Percentiles rank a stretch among this genome's conserved stretches.
These are phyloP conservation scores for Hygrophila difformis DNA, from an alignment of 257 asterid genomes.

Conservation along the genomic window DNA sequence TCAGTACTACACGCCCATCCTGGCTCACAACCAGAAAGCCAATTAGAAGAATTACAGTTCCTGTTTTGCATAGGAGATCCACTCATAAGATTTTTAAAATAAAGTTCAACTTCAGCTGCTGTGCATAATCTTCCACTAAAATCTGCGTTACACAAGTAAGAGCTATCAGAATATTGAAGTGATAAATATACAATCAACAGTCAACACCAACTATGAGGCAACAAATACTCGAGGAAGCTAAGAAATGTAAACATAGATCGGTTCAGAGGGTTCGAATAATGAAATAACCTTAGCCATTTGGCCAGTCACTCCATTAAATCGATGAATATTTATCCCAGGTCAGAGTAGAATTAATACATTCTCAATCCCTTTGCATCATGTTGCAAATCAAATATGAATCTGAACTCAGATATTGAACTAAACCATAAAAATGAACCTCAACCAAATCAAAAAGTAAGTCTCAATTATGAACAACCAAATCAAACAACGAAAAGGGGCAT, in stretches of 20 bases:
- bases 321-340: no score
- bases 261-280: no score
- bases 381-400: no score
- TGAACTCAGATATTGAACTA: neutral
- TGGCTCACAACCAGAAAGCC: conserved; percentile 98
- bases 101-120: conserved; percentile 93
- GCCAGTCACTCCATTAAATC: no score
- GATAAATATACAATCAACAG: no score
- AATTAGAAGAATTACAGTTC: conserved; percentile 79
- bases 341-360: no score
- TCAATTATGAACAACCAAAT: conserved; percentile 1
- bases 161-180: no score
- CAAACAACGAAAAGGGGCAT: neutral
- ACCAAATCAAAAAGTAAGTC: neutral
- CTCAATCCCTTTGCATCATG: no score
- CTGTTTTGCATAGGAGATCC: conserved; percentile 40
- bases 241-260: no score
- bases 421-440: neutral
- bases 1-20: conserved; percentile 84
- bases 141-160: neutral
- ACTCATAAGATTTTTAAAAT: conserved; percentile 66
- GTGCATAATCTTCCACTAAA: conserved; percentile 50
- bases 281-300: no score
- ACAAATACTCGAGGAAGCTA: no score
- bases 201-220: no score